Percentiles rank a stretch among this genome's conserved stretches.
Evolutionary conservation across 306 rosid species (phyloP).

Genomic region (Prunus mira): DNA sequence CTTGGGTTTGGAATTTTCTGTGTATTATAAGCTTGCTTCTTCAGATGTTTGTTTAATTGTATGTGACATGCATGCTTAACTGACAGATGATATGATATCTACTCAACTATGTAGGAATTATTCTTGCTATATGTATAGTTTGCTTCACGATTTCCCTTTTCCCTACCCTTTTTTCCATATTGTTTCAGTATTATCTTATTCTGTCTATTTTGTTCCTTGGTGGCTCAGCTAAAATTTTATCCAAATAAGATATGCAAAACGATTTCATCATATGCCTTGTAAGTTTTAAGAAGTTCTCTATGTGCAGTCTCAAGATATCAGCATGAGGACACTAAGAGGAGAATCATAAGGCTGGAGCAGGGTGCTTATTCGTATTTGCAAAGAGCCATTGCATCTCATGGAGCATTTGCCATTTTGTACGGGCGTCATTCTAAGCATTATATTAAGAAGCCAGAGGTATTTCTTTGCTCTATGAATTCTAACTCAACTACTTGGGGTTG

Average conservation of each 20-base stretch:
- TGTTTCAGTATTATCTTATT: neutral
- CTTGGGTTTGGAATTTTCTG: constrained; percentile 3
- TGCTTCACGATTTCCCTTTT: neutral
- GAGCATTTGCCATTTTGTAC: constrained; percentile 82
- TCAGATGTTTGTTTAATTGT: neutral
- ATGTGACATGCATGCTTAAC: neutral
- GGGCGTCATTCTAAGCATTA: constrained; percentile 73
- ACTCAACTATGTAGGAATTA: neutral
- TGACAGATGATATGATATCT: neutral
- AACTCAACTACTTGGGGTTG: constrained; percentile 5
- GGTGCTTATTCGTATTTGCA: constrained; percentile 64
- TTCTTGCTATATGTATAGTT: neutral
- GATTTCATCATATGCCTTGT: constrained; percentile 1
- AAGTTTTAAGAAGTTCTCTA: constrained; percentile 17
- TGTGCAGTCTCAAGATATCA: constrained; percentile 68
- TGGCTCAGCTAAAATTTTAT: neutral
- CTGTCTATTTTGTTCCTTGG: no score
- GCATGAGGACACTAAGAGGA: constrained; percentile 61
- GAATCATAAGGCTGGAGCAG: constrained; percentile 81
- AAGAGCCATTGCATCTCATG: constrained; percentile 78
- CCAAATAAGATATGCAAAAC: neutral
- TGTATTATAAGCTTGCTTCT: neutral
- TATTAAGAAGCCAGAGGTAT: constrained; percentile 90
- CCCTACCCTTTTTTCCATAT: neutral
- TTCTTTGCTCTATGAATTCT: constrained; percentile 1